Evolutionary conservation across 345 rosid genomes (phyloP).

Genomic region (Dipteronia sinensis): DNA sequence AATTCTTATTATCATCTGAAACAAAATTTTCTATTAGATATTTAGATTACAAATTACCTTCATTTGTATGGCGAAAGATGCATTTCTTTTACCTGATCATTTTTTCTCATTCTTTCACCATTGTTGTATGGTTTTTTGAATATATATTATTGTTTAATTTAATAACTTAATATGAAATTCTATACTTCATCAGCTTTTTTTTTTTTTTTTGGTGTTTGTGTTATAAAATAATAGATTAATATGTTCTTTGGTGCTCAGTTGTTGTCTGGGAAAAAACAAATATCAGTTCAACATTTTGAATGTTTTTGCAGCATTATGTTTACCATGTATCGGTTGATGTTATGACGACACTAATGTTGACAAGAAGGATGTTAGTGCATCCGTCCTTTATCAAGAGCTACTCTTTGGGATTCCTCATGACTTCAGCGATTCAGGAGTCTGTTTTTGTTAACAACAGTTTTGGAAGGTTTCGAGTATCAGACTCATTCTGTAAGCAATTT

Average conservation of each 20-base stretch:
- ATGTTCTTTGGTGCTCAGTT: not conserved
- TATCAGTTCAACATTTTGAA: not conserved
- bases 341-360: constrained; percentile 4
- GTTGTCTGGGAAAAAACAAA: not conserved
- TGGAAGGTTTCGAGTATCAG: constrained; percentile 3
- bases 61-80: too few relatives aligned
- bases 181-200: too few relatives aligned
- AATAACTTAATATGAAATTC: too few relatives aligned
- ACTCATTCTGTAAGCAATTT: not conserved
- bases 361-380: not conserved
- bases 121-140: too few relatives aligned
- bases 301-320: not conserved
- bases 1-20: too few relatives aligned
- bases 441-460: not conserved
- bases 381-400: not conserved
- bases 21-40: too few relatives aligned
- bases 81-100: too few relatives aligned
- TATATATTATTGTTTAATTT: too few relatives aligned
- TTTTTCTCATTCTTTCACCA: too few relatives aligned
- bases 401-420: not conserved
- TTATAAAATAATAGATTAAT: too few relatives aligned
- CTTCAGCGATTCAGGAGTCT: constrained; percentile 3
- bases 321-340: not conserved
- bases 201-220: too few relatives aligned
- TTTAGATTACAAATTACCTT: too few relatives aligned